phyloP scores from a whole-genome alignment of 2,329 filamentous ascomycete species.

The Acarospora socialis region DNA sequence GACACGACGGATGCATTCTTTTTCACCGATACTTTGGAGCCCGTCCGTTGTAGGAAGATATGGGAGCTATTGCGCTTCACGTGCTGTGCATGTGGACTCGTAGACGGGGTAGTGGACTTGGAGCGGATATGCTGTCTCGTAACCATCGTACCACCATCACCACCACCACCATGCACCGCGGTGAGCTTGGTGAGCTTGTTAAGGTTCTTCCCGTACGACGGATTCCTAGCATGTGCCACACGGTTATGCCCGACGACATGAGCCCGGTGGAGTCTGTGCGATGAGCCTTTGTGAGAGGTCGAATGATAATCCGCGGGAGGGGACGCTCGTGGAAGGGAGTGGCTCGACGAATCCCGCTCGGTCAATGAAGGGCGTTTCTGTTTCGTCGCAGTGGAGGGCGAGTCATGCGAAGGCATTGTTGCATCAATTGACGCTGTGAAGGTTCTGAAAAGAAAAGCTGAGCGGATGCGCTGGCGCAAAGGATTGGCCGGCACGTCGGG shows the following conservation, averaged over 20 bases:
- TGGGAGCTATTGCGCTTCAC: constrained; percentile 13
- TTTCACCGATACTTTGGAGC: constrained; percentile 12
- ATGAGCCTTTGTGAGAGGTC: constrained; percentile 12
- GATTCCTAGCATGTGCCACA: constrained; percentile 10
- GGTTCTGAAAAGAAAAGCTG: too few species aligned
- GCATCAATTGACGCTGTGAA: too few species aligned
- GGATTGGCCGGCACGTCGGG: too few species aligned
- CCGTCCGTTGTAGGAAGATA: constrained; percentile 8
- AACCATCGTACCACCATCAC: neutral
- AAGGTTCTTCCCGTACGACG: constrained; percentile 15
- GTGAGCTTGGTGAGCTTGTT: constrained; percentile 13
- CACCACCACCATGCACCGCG: constrained; percentile 6
- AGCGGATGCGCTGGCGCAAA: too few species aligned
- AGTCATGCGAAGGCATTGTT: constrained; percentile 4
- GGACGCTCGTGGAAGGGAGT: constrained; percentile 11
- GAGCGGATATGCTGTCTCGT: constrained; percentile 10
- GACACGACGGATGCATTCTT: constrained; percentile 12
- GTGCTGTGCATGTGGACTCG: constrained; percentile 9
- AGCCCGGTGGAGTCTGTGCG: constrained; percentile 11
- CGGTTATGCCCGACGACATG: constrained; percentile 16
- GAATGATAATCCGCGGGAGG: constrained; percentile 5
- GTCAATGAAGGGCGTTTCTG: constrained; percentile 9
- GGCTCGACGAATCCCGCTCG: constrained; percentile 9
- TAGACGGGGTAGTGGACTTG: constrained; percentile 13
- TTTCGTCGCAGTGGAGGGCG: constrained; percentile 8